Evolutionary conservation across 1,139 yeast species (phyloP).

Genomic region (Martiniozyma asiatica): DNA sequence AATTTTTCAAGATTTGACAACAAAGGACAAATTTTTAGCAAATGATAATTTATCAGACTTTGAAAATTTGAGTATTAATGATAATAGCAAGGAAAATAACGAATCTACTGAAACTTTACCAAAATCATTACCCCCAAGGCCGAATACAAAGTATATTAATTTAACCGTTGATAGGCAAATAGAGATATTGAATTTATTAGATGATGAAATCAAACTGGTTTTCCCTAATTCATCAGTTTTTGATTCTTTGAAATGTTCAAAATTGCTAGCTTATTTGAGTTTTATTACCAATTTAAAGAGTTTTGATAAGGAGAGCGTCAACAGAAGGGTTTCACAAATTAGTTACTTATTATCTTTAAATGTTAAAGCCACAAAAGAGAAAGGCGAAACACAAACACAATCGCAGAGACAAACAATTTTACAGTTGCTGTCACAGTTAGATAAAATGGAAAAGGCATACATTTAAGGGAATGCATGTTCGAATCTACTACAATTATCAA

Average conservation of each 20-base stretch:
- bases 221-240: constrained; percentile 1
- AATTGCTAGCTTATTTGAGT: constrained; percentile 43
- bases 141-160: constrained; percentile 24
- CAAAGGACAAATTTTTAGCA: constrained; percentile 20
- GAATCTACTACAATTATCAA: too few relatives aligned
- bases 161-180: constrained; percentile 28
- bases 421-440: too few relatives aligned
- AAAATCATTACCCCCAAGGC: constrained; percentile 17
- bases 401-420: too few relatives aligned
- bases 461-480: too few relatives aligned
- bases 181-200: constrained; percentile 30
- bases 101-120: constrained; percentile 3
- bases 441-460: too few relatives aligned
- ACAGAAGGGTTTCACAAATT: not conserved
- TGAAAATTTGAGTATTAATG: too few relatives aligned
- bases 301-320: constrained; percentile 6
- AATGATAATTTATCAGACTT: too few relatives aligned
- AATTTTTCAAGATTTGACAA: constrained; percentile 48
- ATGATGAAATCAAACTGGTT: constrained; percentile 10
- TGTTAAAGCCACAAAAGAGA: not conserved
- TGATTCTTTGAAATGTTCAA: constrained; percentile 24
- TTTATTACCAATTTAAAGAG: constrained; percentile 34
- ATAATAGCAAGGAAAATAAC: constrained; percentile 6
- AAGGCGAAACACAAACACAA: constrained; percentile 1
- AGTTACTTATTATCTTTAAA: not conserved